Base-by-base conservation (phyloP, 345 rosid species). In the Eucalyptus sp. region DNA sequence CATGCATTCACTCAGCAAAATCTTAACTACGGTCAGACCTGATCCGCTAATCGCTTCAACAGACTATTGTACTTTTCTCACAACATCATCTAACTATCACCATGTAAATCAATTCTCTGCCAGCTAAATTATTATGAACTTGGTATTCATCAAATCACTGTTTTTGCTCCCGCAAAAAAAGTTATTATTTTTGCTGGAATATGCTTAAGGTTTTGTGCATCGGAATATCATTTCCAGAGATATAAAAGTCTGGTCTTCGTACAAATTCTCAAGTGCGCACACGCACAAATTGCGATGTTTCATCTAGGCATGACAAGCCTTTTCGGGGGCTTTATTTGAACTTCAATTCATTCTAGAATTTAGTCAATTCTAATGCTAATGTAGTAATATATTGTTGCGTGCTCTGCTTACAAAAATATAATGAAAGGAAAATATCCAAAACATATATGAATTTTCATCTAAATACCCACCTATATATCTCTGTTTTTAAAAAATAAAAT, bases 21-120 rank as follows among this genome's bases (percentile, higher is more conserved):
- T 68, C 43, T 31, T 68, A 68, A 68, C 80, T 31, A 17, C 2
- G 10, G 43, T 68, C 80, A 0, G 43, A 68, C 80, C 0, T 51
- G 22, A 51, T 51, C 13, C 24, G 22, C 80, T 31, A 68, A 31
- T 31, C 13, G 1, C 7, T 1, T 68, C 43, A 33, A 33, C 2
- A 16, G 5, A 33, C 10, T 10, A 3, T 68, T 0, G 1, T 68
- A 8, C 22, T 68, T 15, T 5, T 15, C 43, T 8, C 43, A 2
- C 37, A 68, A 16, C 37, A 68, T 33, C 24, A 16, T 68, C 80
- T 31, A 31, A 68, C 0, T 31, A 68, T 17, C 80, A 16, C 22
- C 37, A 68, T 31, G 80, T 31, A 66, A 31, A 29, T 58, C 64
- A 58, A 58, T 58, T 58, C 0, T 25, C 66, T 0, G 66, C 66